Conservation (phyloP, 2,329 filamentous ascomycete species). For the Scleromitrula shiraiana region DNA sequence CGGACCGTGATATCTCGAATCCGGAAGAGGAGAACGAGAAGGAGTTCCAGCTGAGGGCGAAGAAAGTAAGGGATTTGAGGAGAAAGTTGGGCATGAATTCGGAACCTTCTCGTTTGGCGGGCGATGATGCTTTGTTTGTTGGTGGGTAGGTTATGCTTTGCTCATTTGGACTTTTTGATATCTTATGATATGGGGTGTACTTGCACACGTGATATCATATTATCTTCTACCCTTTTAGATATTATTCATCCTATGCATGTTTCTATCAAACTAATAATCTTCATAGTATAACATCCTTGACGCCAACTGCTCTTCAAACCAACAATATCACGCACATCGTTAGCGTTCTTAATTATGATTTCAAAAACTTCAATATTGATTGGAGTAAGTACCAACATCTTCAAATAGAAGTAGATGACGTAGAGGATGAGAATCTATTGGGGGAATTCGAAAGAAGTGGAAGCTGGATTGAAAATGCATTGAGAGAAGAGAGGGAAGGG, state of each 20-base stretch:
- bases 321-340: slow-evolving; percentile 82
- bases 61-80: background rate
- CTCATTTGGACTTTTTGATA: background rate
- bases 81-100: slow-evolving; percentile 26
- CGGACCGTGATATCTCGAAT: background rate
- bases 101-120: slow-evolving; percentile 60
- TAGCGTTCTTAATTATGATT: slow-evolving; percentile 65
- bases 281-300: slow-evolving; percentile 67
- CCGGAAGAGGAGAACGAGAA: background rate
- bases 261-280: slow-evolving; percentile 7
- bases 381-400: slow-evolving; percentile 61
- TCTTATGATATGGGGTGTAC: no score
- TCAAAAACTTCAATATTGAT: slow-evolving; percentile 39
- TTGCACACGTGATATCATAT: slow-evolving; percentile 26
- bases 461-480: slow-evolving; percentile 71
- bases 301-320: slow-evolving; percentile 59
- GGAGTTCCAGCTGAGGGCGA: background rate
- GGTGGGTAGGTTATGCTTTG: slow-evolving; percentile 54
- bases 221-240: background rate
- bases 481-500: slow-evolving; percentile 48
- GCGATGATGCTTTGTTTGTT: slow-evolving; percentile 65
- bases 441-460: slow-evolving; percentile 72
- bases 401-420: slow-evolving; percentile 80
- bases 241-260: slow-evolving; percentile 5
- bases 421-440: slow-evolving; percentile 80